Evolutionary conservation across 192 early-diverging fungal genomes (phyloP).

Genomic region (Podila epigama): DNA sequence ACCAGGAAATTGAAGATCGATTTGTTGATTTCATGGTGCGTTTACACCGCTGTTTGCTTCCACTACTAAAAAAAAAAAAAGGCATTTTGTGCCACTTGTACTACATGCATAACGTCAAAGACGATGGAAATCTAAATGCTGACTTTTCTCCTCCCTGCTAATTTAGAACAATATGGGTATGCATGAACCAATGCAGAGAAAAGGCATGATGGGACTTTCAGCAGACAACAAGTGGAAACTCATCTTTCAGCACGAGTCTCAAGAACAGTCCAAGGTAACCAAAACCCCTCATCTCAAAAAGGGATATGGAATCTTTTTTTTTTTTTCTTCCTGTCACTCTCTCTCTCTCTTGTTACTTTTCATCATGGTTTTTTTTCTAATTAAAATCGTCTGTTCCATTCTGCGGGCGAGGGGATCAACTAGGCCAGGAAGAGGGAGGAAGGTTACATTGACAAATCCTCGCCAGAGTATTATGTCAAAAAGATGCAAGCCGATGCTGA

Average conservation of each 20-base stretch:
- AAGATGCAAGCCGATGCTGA: conserved; percentile 57
- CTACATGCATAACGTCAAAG: too few relatives aligned
- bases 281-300: not conserved
- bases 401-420: not conserved
- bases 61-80: not conserved
- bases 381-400: not conserved
- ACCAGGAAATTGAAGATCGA: conserved; percentile 58
- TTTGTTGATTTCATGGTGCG: conserved; percentile 66
- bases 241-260: conserved; percentile 60
- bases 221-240: conserved; percentile 67
- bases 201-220: conserved; percentile 53
- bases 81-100: not conserved
- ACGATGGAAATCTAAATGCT: too few relatives aligned
- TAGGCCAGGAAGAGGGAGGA: conserved; percentile 40
- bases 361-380: not conserved
- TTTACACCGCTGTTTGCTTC: not conserved
- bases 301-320: not conserved
- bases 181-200: conserved; percentile 53
- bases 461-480: conserved; percentile 62
- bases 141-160: not conserved
- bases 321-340: not conserved
- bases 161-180: conserved; percentile 61
- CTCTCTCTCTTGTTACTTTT: not conserved
- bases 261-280: conserved; percentile 46
- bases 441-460: conserved; percentile 50